Conservation (phyloP, 257 asterid genomes). For the Solanum medicagineum region DNA sequence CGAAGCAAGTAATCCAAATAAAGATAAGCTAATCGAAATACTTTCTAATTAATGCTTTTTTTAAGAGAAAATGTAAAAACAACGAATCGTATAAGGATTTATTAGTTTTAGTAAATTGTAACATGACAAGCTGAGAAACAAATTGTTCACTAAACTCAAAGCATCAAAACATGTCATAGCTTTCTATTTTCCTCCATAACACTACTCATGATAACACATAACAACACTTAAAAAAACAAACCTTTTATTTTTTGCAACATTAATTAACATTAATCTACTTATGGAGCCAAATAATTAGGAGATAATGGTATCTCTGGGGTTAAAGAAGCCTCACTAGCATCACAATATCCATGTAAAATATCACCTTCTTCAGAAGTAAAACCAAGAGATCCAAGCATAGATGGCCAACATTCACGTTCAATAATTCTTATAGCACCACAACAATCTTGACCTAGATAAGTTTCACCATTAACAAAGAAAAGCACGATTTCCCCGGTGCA, state of each 20-base stretch:
- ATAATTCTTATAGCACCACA: slow-evolving; percentile 48
- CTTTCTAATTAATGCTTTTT: too few relatives aligned
- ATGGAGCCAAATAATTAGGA: background rate
- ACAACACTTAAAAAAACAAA: background rate
- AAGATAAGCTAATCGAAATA: too few relatives aligned
- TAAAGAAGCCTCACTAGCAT: slow-evolving; percentile 18
- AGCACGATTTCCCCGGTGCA: slow-evolving; percentile 54
- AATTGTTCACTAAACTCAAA: background rate
- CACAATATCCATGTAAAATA: slow-evolving; percentile 53
- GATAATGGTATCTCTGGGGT: slow-evolving; percentile 11
- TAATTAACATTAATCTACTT: background rate
- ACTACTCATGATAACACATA: background rate
- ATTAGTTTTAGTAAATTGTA: too few relatives aligned
- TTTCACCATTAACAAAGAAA: slow-evolving; percentile 58
- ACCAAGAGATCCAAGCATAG: slow-evolving; percentile 55
- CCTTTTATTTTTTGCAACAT: background rate
- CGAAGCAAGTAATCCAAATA: too few relatives aligned
- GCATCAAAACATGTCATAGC: background rate
- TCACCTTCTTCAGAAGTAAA: slow-evolving; percentile 41
- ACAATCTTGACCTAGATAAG: slow-evolving; percentile 58
- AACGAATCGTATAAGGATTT: rapidly evolving
- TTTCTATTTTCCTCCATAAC: background rate
- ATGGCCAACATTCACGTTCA: slow-evolving; percentile 54
- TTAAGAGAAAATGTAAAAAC: too few relatives aligned
- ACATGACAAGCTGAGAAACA: too few relatives aligned